phyloP scores from a whole-genome alignment of 2,329 filamentous ascomycete genomes.

The Sclerotinia subarctica region DNA sequence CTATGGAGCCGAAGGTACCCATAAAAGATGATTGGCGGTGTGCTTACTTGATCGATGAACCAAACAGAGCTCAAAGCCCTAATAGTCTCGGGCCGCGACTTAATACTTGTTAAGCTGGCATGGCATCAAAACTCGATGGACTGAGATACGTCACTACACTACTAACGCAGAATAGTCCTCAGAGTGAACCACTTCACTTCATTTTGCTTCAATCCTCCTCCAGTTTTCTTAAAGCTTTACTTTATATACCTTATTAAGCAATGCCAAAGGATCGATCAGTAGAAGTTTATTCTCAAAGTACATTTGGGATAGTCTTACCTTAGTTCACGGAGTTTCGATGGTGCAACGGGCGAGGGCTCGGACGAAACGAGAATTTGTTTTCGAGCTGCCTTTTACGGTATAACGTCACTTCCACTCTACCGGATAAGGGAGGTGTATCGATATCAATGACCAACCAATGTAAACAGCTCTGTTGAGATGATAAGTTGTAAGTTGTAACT shows the following conservation, averaged over 20 bases:
- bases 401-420: conserved; percentile 1
- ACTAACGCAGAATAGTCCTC: background rate
- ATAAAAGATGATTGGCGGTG: conserved; percentile 13
- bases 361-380: background rate
- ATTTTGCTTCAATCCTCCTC: too few relatives aligned
- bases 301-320: too few relatives aligned
- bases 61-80: background rate
- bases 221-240: too few relatives aligned
- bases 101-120: background rate
- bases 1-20: conserved; percentile 7
- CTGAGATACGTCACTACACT: background rate
- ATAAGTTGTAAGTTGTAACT: too few relatives aligned
- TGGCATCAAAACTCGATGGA: background rate
- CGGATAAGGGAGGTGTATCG: conserved; percentile 6
- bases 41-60: conserved; percentile 6
- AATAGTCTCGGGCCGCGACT: background rate
- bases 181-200: too few relatives aligned
- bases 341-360: background rate
- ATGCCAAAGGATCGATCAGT: too few relatives aligned
- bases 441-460: background rate
- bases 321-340: background rate
- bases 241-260: too few relatives aligned
- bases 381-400: conserved; percentile 11
- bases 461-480: background rate
- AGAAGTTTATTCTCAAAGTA: too few relatives aligned